A percentile compares a stretch with the other conserved stretches of the same genome.
These are phyloP conservation scores for Pleomassaria siparia DNA, from an alignment of 2,329 filamentous ascomycete genomes.

Conservation along the genomic window DNA sequence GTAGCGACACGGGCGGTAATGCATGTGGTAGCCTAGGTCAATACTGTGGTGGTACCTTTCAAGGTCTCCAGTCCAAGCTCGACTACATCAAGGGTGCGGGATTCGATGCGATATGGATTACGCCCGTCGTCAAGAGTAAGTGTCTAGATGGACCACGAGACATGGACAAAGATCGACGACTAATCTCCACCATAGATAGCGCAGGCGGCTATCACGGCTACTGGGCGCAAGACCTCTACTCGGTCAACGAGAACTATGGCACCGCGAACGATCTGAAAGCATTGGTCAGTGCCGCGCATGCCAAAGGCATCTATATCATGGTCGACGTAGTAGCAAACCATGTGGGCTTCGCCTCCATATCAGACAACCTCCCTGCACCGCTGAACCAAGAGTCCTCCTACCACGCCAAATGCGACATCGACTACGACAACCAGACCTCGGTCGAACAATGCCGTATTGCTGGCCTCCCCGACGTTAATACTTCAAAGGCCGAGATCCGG, in stretches of 20 bases:
- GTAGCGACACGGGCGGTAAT: conserved; percentile 32
- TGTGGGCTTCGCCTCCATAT: conserved; percentile 32
- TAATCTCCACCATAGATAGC: conserved; percentile 35
- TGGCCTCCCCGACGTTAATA: conserved; percentile 33
- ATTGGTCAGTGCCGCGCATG: conserved; percentile 49
- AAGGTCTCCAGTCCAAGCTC: conserved; percentile 50
- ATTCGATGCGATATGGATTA: conserved; percentile 55
- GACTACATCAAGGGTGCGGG: conserved; percentile 56
- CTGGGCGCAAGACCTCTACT: conserved; percentile 52
- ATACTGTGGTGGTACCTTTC: conserved; percentile 57
- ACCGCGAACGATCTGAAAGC: conserved; percentile 50
- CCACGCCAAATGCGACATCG: conserved; percentile 7
- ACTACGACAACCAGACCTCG: conserved; percentile 35
- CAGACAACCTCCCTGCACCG: conserved; percentile 31
- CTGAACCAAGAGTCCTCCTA: conserved; percentile 5
- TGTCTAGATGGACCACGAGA: neutral
- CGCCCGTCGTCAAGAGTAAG: conserved; percentile 38
- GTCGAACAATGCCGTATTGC: conserved; percentile 36
- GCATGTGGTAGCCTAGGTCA: conserved; percentile 33
- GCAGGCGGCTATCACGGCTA: conserved; percentile 55
- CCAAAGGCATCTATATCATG: conserved; percentile 52
- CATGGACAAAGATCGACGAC: conserved; percentile 12
- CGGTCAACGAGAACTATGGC: conserved; percentile 54
- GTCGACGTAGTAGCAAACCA: conserved; percentile 57
- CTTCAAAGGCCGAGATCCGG: conserved; percentile 24